phyloP scores from a whole-genome alignment of 1,284 basidiomycete species.

The Rhodotorula sp. region DNA sequence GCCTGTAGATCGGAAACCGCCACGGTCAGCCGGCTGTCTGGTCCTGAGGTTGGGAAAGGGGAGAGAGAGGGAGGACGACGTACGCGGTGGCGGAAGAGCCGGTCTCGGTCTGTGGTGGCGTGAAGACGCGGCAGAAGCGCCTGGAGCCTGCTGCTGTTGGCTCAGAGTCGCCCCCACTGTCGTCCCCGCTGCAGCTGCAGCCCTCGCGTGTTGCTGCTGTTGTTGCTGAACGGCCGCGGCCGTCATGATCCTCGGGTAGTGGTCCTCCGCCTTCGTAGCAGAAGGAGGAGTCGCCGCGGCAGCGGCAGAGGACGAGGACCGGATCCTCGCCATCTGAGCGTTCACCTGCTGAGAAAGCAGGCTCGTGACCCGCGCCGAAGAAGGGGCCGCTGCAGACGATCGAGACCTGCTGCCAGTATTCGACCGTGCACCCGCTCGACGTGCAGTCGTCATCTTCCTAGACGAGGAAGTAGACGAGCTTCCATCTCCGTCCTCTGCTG shows the following conservation, averaged over 20 bases:
- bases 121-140: no score
- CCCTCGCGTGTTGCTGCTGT: background rate
- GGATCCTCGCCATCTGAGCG: slow-evolving; percentile 9
- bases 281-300: background rate
- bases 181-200: background rate
- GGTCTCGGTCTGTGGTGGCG: background rate
- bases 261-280: background rate
- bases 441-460: background rate
- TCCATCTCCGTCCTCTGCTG: background rate
- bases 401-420: no score
- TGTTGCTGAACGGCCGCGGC: slow-evolving; percentile 13
- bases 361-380: background rate
- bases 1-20: background rate
- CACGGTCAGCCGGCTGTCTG: no score
- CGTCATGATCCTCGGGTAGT: slow-evolving; percentile 1
- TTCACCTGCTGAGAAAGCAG: background rate
- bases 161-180: no score
- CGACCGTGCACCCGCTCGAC: background rate
- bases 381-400: background rate
- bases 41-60: no score
- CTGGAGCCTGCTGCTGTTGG: background rate
- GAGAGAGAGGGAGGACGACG: background rate
- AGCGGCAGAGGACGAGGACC: background rate
- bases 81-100: background rate
- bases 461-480: background rate